Base-by-base conservation (phyloP, 169 alveolate genomes). In the Plasmodium cynomolgi region DNA sequence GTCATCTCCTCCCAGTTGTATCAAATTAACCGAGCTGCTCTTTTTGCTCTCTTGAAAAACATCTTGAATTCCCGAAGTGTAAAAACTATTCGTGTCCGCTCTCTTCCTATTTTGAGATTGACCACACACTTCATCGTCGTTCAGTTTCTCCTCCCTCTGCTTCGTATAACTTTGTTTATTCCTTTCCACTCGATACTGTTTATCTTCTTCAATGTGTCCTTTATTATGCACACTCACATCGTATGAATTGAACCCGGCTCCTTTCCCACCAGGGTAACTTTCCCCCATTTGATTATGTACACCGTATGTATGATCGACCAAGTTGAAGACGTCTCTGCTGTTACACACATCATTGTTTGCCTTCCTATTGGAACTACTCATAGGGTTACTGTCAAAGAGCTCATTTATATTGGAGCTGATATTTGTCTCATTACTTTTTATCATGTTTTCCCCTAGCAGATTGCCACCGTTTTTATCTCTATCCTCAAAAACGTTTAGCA, bases 381-480 rank as follows among this genome's bases (percentile, higher is more conserved):
- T 5, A 44, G 11, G 8, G 6, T 1, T 84, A 84, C 31, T 23
- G n/a, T 84, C 83, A 84, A 84, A 84, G 33, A 68, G 17, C 50
- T 71, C 92, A 72, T 71, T 68, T 37, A 84, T 73, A 68, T 73
- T 84, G 26, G 84, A 68, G 54, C 83, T 84, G n/a, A 84, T 9
- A 71, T 73, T 84, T 1, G 75, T 84, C 9, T 73, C 84, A 72
- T 72, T 84, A n/a, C 75, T 68, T 41, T 72, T 84, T 44, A 84
- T 29, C 6, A 20, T 6, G 6, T 71, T 34, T 3, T 71, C 72
- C n/a, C 73, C 77, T 23, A 84, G 54, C 15, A 84, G 56, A 1
- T 23, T 68, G 5, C 77, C 31, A 9, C 77, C 39, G 0, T 68
- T 72, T 33, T 31, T 84, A 11, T 84, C 71, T 44, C 34, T 26